Percentiles rank a stretch among this genome's conserved stretches.
Conservation (phyloP, 768 basidiomycete species). For the Fomitopsis pulvina region DNA sequence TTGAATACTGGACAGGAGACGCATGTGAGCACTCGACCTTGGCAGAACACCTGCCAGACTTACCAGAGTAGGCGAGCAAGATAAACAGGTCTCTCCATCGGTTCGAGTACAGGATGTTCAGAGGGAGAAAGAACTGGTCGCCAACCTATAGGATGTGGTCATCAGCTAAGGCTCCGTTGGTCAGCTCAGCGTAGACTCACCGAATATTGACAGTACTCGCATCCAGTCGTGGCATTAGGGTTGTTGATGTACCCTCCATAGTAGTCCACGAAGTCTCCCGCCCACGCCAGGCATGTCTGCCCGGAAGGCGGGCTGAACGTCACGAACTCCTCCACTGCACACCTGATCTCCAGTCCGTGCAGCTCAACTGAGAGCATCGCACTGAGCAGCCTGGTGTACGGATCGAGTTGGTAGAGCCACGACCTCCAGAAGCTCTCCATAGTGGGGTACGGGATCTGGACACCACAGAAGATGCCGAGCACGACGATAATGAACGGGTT, state of each 20-base stretch:
- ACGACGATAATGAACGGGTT: conserved; percentile 69
- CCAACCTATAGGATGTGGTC: conserved; percentile 34
- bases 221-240: conserved; percentile 46
- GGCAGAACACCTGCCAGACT: conserved; percentile 14
- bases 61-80: conserved; percentile 53
- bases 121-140: conserved; percentile 61
- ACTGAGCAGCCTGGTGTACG: conserved; percentile 63
- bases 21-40: neutral
- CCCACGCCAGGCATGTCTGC: conserved; percentile 70
- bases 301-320: conserved; percentile 67
- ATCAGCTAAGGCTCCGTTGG: neutral
- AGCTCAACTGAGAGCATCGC: conserved; percentile 77
- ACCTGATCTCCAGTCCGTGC: conserved; percentile 58
- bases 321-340: conserved; percentile 63
- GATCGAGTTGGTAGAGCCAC: conserved; percentile 73
- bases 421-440: conserved; percentile 62
- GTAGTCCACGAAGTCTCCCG: conserved; percentile 49
- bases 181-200: conserved; percentile 18
- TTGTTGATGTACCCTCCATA: conserved; percentile 76
- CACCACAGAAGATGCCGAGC: conserved; percentile 73
- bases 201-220: conserved; percentile 68
- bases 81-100: conserved; percentile 70
- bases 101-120: conserved; percentile 57
- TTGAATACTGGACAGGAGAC: conserved; percentile 50
- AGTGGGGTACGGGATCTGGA: conserved; percentile 64